Evolutionary conservation across 495 filamentous ascomycete species (phyloP).

Genomic region (Cladorrhinum samala): DNA sequence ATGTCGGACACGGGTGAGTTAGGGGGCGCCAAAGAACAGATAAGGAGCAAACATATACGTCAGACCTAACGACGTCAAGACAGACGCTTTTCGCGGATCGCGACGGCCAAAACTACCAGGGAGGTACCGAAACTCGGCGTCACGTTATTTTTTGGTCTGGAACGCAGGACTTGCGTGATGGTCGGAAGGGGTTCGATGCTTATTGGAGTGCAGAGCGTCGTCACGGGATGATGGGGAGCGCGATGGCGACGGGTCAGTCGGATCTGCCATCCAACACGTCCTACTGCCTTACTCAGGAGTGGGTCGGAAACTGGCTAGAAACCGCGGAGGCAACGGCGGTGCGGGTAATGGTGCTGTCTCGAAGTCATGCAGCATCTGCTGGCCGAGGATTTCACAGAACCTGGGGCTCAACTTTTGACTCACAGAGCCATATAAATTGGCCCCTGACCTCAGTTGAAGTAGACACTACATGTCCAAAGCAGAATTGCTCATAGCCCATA

Average conservation of each 20-base stretch:
- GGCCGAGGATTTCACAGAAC: not conserved
- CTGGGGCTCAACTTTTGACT: not conserved
- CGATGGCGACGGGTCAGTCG: not conserved
- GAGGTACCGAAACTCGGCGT: not conserved
- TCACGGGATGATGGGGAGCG: not conserved
- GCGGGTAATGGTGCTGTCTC: not conserved
- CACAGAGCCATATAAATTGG: not conserved
- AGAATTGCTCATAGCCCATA: too few relatives aligned
- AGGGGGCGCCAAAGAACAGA: too few relatives aligned
- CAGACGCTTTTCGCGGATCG: too few relatives aligned
- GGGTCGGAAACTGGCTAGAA: slow-evolving; percentile 2
- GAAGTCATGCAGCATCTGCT: slow-evolving; percentile 1
- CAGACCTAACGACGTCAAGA: too few relatives aligned
- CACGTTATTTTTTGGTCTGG: not conserved
- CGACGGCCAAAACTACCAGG: not conserved
- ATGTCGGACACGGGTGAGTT: too few relatives aligned
- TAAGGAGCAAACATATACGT: not conserved
- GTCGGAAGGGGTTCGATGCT: not conserved
- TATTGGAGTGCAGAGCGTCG: too few relatives aligned
- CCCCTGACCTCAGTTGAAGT: too few relatives aligned
- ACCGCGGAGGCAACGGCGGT: not conserved
- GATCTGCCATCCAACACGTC: slow-evolving; percentile 1
- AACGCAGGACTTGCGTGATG: not conserved
- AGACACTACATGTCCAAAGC: too few relatives aligned
- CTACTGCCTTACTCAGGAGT: not conserved